Conservation (phyloP, 192 early-diverging fungal species). For the Coemansia sp. region DNA sequence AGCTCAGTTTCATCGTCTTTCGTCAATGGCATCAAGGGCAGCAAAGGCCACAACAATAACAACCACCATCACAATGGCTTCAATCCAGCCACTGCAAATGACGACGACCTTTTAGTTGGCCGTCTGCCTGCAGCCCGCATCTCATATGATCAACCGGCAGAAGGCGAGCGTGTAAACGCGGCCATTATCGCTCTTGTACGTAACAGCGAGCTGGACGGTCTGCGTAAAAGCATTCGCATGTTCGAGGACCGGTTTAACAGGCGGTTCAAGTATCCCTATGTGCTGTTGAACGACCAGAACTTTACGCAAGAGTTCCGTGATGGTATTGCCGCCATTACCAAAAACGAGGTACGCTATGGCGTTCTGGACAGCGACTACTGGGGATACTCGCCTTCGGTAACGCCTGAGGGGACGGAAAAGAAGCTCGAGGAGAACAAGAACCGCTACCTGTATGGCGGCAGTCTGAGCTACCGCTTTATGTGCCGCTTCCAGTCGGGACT, state of each 20-base stretch:
- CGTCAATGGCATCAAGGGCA: slow-evolving; percentile 9
- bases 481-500: slow-evolving; percentile 70
- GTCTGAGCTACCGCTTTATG: slow-evolving; percentile 74
- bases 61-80: not conserved
- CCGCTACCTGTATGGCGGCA: slow-evolving; percentile 67
- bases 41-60: slow-evolving; percentile 5
- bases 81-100: not conserved
- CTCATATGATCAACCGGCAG: slow-evolving; percentile 41
- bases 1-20: slow-evolving; percentile 14
- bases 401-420: slow-evolving; percentile 34
- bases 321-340: slow-evolving; percentile 49
- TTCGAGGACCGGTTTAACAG: slow-evolving; percentile 75
- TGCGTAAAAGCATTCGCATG: slow-evolving; percentile 61
- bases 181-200: slow-evolving; percentile 68
- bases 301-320: slow-evolving; percentile 72
- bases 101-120: slow-evolving; percentile 12
- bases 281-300: slow-evolving; percentile 75
- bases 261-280: slow-evolving; percentile 75
- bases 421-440: slow-evolving; percentile 54
- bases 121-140: slow-evolving; percentile 26
- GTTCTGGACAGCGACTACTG: slow-evolving; percentile 40
- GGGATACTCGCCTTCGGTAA: slow-evolving; percentile 51
- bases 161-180: slow-evolving; percentile 56
- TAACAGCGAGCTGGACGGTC: slow-evolving; percentile 68
- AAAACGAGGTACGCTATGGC: slow-evolving; percentile 51